Percentiles rank a stretch among this genome's conserved stretches.
Evolutionary conservation across 1,284 basidiomycete species (phyloP).

Genomic region (Irpex sp.): DNA sequence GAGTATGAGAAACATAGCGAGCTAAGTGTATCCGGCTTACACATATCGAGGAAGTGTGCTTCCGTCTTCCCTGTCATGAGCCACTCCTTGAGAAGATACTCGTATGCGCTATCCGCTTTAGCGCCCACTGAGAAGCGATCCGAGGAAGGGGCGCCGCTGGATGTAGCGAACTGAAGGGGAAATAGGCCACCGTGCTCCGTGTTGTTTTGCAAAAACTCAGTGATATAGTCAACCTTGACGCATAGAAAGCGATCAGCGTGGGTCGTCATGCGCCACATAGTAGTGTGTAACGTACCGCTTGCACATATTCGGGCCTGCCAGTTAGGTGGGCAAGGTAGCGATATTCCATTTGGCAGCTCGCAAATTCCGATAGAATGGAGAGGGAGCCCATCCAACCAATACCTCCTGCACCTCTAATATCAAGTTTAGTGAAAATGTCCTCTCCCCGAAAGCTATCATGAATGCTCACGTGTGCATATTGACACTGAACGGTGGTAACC

Average conservation of each 20-base stretch:
- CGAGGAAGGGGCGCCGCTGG: not conserved
- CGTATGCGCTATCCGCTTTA: constrained; percentile 63
- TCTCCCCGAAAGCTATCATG: not conserved
- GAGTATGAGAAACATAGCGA: not conserved
- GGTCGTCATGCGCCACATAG: constrained; percentile 14
- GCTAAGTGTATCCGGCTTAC: constrained; percentile 34
- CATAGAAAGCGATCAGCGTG: not conserved
- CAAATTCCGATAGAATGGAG: constrained; percentile 35
- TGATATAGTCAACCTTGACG: constrained; percentile 8
- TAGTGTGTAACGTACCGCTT: constrained; percentile 1
- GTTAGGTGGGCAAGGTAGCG: constrained; percentile 50
- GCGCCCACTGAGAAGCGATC: constrained; percentile 46
- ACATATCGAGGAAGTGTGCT: constrained; percentile 53
- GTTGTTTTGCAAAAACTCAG: constrained; percentile 5
- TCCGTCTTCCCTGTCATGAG: constrained; percentile 58
- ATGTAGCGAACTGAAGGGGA: constrained; percentile 7
- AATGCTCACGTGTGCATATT: constrained; percentile 34
- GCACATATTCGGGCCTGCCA: constrained; percentile 36
- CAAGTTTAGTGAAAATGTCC: not conserved
- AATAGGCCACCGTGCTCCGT: constrained; percentile 10
- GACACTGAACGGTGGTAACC: constrained; percentile 44
- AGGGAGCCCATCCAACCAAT: constrained; percentile 9
- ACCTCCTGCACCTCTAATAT: not conserved
- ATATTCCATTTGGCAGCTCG: constrained; percentile 54
- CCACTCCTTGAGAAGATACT: constrained; percentile 71